A percentile compares a stretch with the other conserved stretches of the same genome.
phyloP scores from a whole-genome alignment of 306 rosid species.

The Acacia crassicarpa region DNA sequence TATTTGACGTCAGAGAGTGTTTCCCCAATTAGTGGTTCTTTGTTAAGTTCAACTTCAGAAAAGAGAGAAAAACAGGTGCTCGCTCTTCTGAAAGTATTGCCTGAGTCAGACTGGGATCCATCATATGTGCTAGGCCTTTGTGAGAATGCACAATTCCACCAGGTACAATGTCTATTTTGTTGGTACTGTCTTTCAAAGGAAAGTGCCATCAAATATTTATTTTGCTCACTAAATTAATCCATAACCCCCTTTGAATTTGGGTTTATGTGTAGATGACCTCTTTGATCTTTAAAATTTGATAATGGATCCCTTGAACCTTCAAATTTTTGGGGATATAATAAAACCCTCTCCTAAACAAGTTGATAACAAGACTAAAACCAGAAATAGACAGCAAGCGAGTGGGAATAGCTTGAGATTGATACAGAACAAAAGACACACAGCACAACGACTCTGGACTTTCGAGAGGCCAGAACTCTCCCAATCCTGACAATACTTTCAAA shows the following conservation, averaged over 20 bases:
- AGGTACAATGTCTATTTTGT: slow-evolving; percentile 49
- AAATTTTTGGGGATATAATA: background rate
- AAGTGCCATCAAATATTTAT: slow-evolving; percentile 2
- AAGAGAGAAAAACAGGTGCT: slow-evolving; percentile 86
- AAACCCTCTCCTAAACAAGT: background rate
- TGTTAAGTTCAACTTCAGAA: slow-evolving; percentile 46
- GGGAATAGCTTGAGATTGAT: background rate
- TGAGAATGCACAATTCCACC: slow-evolving; percentile 73
- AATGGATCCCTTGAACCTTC: background rate
- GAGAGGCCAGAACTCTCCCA: background rate
- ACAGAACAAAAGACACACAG: background rate
- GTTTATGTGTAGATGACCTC: background rate
- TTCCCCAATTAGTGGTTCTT: slow-evolving; percentile 39
- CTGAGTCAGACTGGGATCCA: slow-evolving; percentile 77
- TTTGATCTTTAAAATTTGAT: background rate
- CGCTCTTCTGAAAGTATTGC: slow-evolving; percentile 79
- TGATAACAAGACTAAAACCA: background rate
- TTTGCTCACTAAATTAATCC: background rate
- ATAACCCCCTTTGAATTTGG: background rate
- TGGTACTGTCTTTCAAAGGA: slow-evolving; percentile 28
- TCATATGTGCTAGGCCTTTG: slow-evolving; percentile 73
- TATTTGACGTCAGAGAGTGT: slow-evolving; percentile 63
- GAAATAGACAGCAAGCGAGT: background rate
- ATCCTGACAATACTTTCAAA: background rate
- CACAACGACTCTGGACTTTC: background rate